A percentile compares a stretch with the other conserved stretches of the same genome.
These are phyloP conservation scores for Xylariaceae sp. DNA, from an alignment of 2,329 filamentous ascomycete species.

Conservation along the genomic window DNA sequence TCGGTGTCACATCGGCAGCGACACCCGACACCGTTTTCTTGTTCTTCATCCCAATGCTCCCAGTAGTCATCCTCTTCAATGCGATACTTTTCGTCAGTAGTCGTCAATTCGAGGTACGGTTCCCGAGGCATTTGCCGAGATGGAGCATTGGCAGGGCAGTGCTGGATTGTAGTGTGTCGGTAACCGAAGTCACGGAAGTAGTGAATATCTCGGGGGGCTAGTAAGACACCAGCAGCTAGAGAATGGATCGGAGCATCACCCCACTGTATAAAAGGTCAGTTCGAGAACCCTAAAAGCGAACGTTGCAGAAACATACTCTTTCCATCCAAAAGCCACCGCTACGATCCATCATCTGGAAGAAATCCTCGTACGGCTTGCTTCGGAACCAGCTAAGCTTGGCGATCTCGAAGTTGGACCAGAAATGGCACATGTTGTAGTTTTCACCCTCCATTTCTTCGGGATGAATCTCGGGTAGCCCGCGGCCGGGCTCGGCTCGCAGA, in stretches of 20 bases:
- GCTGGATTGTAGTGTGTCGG: conserved; percentile 96
- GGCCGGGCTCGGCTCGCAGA: conserved; percentile 65
- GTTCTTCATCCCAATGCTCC: conserved; percentile 77
- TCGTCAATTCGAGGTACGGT: conserved; percentile 78
- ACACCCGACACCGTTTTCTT: conserved; percentile 95
- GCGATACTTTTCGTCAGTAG: conserved; percentile 72
- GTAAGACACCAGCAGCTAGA: conserved; percentile 82
- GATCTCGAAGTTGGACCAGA: conserved; percentile 99
- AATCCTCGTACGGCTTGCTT: conserved; percentile 95
- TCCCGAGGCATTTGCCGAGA: conserved; percentile 74
- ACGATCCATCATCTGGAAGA: conserved; percentile 98
- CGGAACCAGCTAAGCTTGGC: conserved; percentile 91
- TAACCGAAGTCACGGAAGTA: conserved; percentile 99
- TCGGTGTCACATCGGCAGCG: conserved; percentile 95
- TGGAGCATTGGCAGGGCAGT: conserved; percentile 94
- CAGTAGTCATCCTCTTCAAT: conserved; percentile 94
- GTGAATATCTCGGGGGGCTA: conserved; percentile 79
- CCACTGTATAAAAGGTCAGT: conserved; percentile 61
- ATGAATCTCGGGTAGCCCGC: conserved; percentile 72
- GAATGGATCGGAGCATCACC: conserved; percentile 98
- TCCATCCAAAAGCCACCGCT: conserved; percentile 99
- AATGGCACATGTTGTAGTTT: conserved; percentile 99
- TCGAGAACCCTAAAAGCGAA: background rate
- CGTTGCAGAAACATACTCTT: conserved; percentile 53
- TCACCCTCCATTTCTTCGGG: conserved; percentile 94